phyloP scores from a whole-genome alignment of 139 green algal species.

The Auxenochlorella pyrenoidosa region DNA sequence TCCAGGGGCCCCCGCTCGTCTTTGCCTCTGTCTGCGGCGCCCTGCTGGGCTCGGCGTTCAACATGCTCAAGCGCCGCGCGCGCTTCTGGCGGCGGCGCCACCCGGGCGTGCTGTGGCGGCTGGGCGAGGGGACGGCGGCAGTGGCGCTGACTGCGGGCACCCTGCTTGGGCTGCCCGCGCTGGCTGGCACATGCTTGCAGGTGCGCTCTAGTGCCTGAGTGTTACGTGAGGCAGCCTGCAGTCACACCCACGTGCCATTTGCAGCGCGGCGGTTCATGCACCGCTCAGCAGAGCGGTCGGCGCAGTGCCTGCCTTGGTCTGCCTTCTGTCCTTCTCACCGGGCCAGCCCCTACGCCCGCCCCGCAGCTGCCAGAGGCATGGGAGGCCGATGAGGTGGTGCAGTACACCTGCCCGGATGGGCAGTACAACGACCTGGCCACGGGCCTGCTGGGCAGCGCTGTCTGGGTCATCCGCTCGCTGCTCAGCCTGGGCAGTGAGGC shows the following conservation, averaged over 20 bases:
- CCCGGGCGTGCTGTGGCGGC: constrained; percentile 34
- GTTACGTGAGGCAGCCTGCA: too few species aligned
- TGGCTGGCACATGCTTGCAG: constrained; percentile 50
- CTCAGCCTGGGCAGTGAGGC: constrained; percentile 57
- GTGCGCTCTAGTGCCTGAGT: neutral
- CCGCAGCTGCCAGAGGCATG: constrained; percentile 40
- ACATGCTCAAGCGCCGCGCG: constrained; percentile 62
- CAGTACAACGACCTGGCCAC: constrained; percentile 92
- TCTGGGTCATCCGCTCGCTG: constrained; percentile 80
- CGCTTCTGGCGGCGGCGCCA: constrained; percentile 56
- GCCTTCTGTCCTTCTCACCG: neutral
- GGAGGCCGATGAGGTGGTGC: constrained; percentile 37
- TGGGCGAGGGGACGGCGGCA: constrained; percentile 42
- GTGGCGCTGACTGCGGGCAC: constrained; percentile 2
- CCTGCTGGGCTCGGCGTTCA: constrained; percentile 83
- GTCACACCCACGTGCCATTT: too few species aligned
- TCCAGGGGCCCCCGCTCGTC: constrained; percentile 81
- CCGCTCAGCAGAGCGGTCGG: too few species aligned
- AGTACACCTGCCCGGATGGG: constrained; percentile 49
- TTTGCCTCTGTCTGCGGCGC: constrained; percentile 69
- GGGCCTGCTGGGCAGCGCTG: constrained; percentile 72
- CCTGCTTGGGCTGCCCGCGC: constrained; percentile 12
- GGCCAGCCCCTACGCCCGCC: neutral
- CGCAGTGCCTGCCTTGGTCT: too few species aligned
- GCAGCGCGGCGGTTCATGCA: too few species aligned